Base-by-base conservation (phyloP, 2,329 filamentous ascomycete genomes). In the Thelonectria rubi region DNA sequence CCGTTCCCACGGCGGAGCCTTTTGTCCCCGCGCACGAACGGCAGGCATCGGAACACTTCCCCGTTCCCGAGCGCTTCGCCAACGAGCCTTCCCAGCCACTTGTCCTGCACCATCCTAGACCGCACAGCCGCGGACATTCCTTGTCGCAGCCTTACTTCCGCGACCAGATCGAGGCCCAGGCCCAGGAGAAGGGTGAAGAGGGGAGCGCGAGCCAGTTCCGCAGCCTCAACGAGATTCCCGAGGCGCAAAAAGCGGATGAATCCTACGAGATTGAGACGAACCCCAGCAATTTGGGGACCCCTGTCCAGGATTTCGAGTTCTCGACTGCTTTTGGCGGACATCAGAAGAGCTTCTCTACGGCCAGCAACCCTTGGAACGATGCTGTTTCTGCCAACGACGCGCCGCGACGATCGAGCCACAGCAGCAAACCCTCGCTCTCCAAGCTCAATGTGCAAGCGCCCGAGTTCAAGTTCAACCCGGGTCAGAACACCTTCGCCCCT, bases 371-470 rank as follows among this genome's bases (percentile, higher is more conserved):
- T 11, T 91, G 88, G 88, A 82, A 81, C 24, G 84, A 88, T 51
- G 75, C 78, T 7, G 76, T 79, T 24, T 79, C 83, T 14, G 70
- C 74, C 43, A 70, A 77, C 24, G 74, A 76, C 67, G 69, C 74
- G 24, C 70, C 75, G 20, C 73, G 78, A 30, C 78, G 80, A 45
- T 79, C 77, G 15, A 78, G 81, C 11, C 91, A 93, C 71, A 84
- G 82, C 17, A 90, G 88, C 73, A 92, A 90, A 69, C 82, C 88
- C 3, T 94, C 88, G 0, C 77, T 89, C 45, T 92, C 93, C 1
- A 94, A 89, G 68, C 85, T 98, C 69, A 98, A 98, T 70, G 93
- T 96, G 30, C 87, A 90, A 64, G 94, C 94, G 0, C 91, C 93
- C 48, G 92, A 95, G 72, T 97, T 97, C 81, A 92, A 90, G 69